Conservation (phyloP, 495 filamentous ascomycete species). For the Sabuloglossum arenarium region DNA sequence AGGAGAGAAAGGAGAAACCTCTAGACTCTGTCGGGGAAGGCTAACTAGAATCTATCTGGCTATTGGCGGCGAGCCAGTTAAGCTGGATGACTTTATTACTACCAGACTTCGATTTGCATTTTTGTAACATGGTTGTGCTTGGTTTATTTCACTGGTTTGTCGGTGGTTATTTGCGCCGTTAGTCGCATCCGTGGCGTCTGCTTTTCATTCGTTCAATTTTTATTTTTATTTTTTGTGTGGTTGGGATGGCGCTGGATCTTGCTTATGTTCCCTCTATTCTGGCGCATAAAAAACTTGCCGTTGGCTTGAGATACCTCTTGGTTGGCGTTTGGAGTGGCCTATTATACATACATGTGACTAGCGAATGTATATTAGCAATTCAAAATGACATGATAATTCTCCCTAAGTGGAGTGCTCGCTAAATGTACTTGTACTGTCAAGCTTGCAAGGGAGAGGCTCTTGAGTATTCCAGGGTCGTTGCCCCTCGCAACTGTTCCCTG, state of each 20-base stretch:
- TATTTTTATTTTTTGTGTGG: neutral
- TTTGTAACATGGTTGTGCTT: neutral
- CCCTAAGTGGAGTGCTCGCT: no score
- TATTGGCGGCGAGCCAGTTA: neutral
- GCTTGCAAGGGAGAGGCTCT: neutral
- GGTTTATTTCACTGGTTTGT: neutral
- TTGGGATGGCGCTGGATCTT: neutral
- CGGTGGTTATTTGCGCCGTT: neutral
- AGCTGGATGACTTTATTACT: no score
- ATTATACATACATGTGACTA: neutral
- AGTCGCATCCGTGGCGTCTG: neutral
- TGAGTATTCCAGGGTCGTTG: no score
- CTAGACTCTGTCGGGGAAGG: neutral
- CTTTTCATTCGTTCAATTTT: neutral
- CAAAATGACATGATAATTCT: neutral
- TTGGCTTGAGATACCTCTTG: neutral
- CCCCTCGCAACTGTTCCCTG: neutral
- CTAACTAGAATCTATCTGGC: neutral
- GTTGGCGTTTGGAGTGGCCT: neutral
- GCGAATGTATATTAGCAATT: neutral
- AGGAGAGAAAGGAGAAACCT: neutral
- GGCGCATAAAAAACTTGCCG: neutral
- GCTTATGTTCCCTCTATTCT: neutral
- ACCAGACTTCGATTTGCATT: neutral
- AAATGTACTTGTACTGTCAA: no score